A percentile compares a stretch with the other conserved stretches of the same genome.
Conservation (phyloP, 176 grass and related monocot genomes). For the Saccharum spontaneum region DNA sequence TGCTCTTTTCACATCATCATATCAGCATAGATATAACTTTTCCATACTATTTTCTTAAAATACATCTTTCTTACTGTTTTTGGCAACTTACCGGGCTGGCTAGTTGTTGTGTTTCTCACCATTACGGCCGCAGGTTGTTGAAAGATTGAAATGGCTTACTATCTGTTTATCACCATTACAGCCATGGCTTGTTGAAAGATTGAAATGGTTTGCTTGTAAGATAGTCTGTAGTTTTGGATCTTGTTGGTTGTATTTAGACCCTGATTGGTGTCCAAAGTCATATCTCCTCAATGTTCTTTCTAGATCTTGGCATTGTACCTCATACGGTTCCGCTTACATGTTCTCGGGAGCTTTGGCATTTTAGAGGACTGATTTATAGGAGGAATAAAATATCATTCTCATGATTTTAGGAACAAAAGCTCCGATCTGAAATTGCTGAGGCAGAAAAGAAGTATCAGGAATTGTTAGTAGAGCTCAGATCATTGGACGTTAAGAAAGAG, state of each 20-base stretch:
- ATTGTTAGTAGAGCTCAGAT: conserved; percentile 57
- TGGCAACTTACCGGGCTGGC: neutral
- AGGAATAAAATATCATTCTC: conserved; percentile 25
- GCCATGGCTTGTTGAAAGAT: neutral
- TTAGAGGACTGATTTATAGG: conserved; percentile 25
- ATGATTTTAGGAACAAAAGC: conserved; percentile 69
- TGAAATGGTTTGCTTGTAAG: neutral
- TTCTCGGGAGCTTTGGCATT: neutral
- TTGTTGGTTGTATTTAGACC: neutral
- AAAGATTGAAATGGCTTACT: neutral
- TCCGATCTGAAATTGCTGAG: conserved; percentile 64
- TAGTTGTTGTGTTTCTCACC: neutral
- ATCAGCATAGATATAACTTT: neutral
- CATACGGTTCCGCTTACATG: neutral
- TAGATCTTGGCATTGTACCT: neutral
- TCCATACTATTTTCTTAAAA: neutral
- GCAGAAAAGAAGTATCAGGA: conserved; percentile 60
- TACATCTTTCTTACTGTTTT: neutral
- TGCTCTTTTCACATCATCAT: neutral
- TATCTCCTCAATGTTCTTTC: neutral
- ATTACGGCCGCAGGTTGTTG: neutral
- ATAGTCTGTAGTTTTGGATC: neutral
- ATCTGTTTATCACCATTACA: neutral
- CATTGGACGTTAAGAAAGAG: conserved; percentile 70
- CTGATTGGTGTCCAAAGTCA: neutral